Evolutionary conservation across 176 grass and related monocot genomes (phyloP).

Genomic region (Musa schizocarpa): DNA sequence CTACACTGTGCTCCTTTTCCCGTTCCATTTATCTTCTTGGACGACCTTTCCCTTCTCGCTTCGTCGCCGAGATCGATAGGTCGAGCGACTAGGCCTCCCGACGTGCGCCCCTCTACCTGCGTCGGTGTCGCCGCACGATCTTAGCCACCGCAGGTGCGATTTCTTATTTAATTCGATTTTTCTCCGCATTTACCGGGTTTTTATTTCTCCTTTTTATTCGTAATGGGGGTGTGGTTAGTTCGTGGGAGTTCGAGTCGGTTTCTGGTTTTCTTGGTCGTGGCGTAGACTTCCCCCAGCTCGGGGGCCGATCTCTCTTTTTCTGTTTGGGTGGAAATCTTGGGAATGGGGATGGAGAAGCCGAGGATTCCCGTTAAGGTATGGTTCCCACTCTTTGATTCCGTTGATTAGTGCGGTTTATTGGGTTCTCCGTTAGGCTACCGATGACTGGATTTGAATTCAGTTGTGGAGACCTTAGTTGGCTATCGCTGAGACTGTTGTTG

Average conservation of each 20-base stretch:
- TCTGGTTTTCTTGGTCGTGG: neutral
- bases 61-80: neutral
- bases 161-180: neutral
- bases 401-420: neutral
- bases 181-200: neutral
- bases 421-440: neutral
- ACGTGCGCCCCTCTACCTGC: conserved; percentile 1
- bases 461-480: neutral
- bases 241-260: neutral
- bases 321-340: neutral
- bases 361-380: neutral
- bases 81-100: neutral
- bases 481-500: neutral
- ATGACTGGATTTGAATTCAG: too few relatives aligned
- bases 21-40: too few relatives aligned
- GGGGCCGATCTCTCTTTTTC: neutral
- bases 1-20: neutral
- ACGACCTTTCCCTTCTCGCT: conserved; percentile 1
- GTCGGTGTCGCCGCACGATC: neutral
- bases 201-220: neutral
- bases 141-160: neutral
- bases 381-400: neutral
- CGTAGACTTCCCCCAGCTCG: neutral
- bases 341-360: conserved; percentile 7
- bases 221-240: neutral